Conservation (phyloP, 73 alveolate genomes). For the Tetrahymena borealis region DNA sequence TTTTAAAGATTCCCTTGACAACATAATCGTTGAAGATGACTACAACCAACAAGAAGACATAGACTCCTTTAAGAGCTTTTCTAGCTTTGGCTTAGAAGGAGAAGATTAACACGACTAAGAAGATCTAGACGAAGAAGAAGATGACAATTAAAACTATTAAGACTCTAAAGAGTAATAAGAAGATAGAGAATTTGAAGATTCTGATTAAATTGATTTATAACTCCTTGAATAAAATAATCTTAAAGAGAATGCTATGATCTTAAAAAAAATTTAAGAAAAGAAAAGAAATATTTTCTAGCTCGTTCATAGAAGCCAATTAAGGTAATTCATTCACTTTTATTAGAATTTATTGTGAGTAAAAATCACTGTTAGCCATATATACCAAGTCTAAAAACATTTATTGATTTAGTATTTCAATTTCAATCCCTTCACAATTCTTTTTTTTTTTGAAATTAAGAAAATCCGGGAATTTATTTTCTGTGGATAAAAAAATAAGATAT, state of each 20-base stretch:
- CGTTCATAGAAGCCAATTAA: neutral
- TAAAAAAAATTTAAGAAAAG: neutral
- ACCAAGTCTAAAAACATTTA: neutral
- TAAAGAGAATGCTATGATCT: neutral
- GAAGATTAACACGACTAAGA: neutral
- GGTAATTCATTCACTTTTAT: neutral
- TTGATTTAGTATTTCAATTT: too few species aligned
- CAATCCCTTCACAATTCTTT: neutral
- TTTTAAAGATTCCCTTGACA: neutral
- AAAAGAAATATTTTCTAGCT: neutral
- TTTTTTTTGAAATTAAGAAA: neutral
- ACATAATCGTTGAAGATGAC: neutral
- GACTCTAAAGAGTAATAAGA: neutral
- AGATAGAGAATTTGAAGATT: neutral
- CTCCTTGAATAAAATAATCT: neutral
- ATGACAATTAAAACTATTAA: neutral
- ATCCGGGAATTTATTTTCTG: constrained; percentile 1
- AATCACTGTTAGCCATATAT: too few species aligned
- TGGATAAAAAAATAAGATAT: neutral
- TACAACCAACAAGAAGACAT: neutral
- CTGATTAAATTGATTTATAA: neutral
- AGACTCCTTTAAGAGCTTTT: neutral
- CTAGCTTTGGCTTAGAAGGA: neutral
- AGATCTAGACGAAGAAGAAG: neutral
- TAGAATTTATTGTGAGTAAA: neutral